phyloP scores from a whole-genome alignment of 768 basidiomycete species.

The Amyloporia xantha region DNA sequence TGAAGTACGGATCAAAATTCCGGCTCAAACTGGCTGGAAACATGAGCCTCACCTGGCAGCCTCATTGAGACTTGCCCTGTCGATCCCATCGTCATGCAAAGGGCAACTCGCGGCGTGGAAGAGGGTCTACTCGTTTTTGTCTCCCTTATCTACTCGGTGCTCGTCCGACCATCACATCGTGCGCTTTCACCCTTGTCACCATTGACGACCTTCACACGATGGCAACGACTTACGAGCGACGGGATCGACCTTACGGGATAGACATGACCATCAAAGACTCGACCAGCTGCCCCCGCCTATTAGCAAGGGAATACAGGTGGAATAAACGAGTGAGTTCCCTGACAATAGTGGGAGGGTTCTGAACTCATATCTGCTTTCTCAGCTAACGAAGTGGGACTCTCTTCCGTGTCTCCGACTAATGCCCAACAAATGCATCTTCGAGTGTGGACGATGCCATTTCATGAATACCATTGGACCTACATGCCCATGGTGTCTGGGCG shows the following conservation, averaged over 20 bases:
- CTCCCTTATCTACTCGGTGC: not conserved
- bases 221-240: not conserved
- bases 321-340: slow-evolving; percentile 13
- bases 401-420: slow-evolving; percentile 18
- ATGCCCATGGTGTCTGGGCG: slow-evolving; percentile 20
- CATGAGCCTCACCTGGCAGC: not conserved
- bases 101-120: not conserved
- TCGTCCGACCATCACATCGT: not conserved
- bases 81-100: not conserved
- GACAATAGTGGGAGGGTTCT: not conserved
- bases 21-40: not conserved
- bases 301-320: slow-evolving; percentile 13
- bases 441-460: slow-evolving; percentile 16
- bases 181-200: not conserved
- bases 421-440: slow-evolving; percentile 19
- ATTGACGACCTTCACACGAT: not conserved
- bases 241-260: not conserved
- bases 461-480: slow-evolving; percentile 15
- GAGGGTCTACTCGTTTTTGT: not conserved
- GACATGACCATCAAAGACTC: not conserved
- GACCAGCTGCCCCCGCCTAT: not conserved
- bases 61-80: slow-evolving; percentile 2
- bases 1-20: not conserved
- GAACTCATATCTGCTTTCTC: not conserved
- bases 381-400: slow-evolving; percentile 22